Percentiles rank a stretch among this genome's conserved stretches.
phyloP scores from a whole-genome alignment of 2,329 filamentous ascomycete species.

The Diaporthe eres region DNA sequence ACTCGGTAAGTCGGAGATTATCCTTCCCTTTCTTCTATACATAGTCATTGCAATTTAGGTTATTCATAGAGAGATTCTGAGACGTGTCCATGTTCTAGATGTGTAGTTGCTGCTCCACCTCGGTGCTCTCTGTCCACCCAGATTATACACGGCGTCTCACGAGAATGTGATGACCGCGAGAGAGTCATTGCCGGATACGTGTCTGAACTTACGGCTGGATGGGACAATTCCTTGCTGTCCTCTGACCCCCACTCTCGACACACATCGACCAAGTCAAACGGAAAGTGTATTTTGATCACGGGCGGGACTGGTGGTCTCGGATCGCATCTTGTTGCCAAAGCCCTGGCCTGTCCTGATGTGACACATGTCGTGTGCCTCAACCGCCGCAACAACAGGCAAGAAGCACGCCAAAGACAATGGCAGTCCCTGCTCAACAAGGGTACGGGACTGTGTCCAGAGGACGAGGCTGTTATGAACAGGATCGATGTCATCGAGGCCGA shows the following conservation, averaged over 20 bases:
- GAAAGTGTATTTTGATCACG: conserved; percentile 53
- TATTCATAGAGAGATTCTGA: neutral
- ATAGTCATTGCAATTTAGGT: neutral
- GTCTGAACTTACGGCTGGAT: conserved; percentile 36
- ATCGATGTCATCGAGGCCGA: conserved; percentile 58
- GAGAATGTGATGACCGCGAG: conserved; percentile 1
- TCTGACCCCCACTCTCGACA: neutral
- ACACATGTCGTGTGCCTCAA: conserved; percentile 61
- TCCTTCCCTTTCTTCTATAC: neutral
- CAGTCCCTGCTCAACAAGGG: conserved; percentile 46
- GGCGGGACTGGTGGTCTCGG: conserved; percentile 57
- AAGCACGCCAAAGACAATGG: conserved; percentile 50
- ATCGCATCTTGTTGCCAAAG: conserved; percentile 51
- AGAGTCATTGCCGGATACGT: conserved; percentile 12
- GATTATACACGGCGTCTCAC: neutral
- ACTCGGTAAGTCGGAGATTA: conserved; percentile 4
- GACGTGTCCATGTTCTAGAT: neutral
- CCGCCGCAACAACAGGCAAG: conserved; percentile 49
- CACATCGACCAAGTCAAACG: neutral
- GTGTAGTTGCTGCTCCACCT: neutral
- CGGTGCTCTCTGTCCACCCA: neutral
- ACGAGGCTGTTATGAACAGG: conserved; percentile 48
- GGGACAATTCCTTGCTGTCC: neutral
- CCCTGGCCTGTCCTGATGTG: conserved; percentile 49
- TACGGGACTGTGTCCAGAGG: conserved; percentile 1